Evolutionary conservation across 345 rosid species (phyloP).

Genomic region (Excoecaria agallocha): DNA sequence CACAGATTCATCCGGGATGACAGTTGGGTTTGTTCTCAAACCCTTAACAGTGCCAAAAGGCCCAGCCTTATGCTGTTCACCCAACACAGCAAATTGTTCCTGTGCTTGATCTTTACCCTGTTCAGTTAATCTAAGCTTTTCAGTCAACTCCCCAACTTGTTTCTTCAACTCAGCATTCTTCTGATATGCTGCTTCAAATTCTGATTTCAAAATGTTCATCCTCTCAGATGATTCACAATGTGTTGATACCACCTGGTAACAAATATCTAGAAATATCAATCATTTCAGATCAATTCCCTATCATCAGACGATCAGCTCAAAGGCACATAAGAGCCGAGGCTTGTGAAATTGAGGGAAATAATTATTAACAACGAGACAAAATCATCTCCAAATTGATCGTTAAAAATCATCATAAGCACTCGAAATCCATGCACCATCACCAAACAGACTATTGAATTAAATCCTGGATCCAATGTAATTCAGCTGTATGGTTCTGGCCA

Average conservation of each 20-base stretch:
- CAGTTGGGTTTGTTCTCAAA: conserved; percentile 26
- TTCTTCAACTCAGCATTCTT: conserved; percentile 26
- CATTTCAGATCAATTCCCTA: not conserved
- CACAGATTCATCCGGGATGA: conserved; percentile 26
- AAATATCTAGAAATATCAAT: not conserved
- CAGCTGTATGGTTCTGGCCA: too few species aligned
- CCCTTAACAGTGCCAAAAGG: conserved; percentile 31
- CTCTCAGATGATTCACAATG: conserved; percentile 27
- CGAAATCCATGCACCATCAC: not conserved
- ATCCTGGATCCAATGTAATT: too few species aligned
- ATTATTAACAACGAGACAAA: not conserved
- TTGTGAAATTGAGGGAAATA: not conserved
- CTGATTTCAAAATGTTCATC: conserved; percentile 20
- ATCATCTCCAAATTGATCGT: not conserved
- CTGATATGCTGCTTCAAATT: conserved; percentile 22
- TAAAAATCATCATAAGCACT: too few species aligned
- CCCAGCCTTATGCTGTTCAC: conserved; percentile 30
- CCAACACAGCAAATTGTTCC: conserved; percentile 25
- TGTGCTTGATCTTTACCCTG: conserved; percentile 28
- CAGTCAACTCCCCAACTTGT: conserved; percentile 18
- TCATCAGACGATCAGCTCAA: not conserved
- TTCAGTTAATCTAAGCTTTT: conserved; percentile 26
- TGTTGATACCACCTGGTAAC: conserved; percentile 19
- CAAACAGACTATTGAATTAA: not conserved
- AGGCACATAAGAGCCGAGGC: not conserved